Base-by-base conservation (phyloP, 2,329 filamentous ascomycete species). In the Colletotrichum chrysophilum region DNA sequence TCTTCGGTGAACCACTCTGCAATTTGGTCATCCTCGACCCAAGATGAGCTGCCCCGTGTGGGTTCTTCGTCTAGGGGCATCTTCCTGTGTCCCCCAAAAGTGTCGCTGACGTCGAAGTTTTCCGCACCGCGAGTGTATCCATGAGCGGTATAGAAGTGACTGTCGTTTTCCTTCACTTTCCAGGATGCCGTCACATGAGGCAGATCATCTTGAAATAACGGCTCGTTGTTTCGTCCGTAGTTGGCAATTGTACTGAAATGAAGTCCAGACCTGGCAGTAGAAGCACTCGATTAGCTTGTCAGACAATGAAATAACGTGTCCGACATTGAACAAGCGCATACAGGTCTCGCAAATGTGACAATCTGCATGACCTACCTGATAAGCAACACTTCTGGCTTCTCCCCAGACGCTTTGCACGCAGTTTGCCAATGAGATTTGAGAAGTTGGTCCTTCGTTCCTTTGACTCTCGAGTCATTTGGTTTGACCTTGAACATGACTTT, bases 241-340 rank as follows among this genome's bases (percentile, higher is more conserved):
- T 48, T 48, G 9, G 14, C 36, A 48, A 7, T 48, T 4, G 38
- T n/a, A n/a, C 4, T 24, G 21, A 24, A 24, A n/a, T 48, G 38
- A 10, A 43, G 38, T n/a, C 18, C 38, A n/a, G 38, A 5, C 3
- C 38, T 43, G 1, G 18, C 18, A 9, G 5, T 12, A 4, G 10
- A 6, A 48, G 3, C 3, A 7, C 18, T 5, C 38, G 2, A n/a
- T 48, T n/a, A 48, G 18, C 9, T 48, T 48, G 18, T 6, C 9
- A 7, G 0, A 7, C 8, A n/a, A 48, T n/a, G n/a, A 6, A 0
- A n/a, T 0, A n/a, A 48, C 18, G 5, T n/a, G 3, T 6, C 18
- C 38, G 16, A 4, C 0, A 43, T 2, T 12, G 38, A 43, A n/a
- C 38, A 43, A n/a, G 18, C 5, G 21, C 21, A 24, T 24, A 24